Conservation (phyloP, 169 alveolate species). For the Eimeria tenella region DNA sequence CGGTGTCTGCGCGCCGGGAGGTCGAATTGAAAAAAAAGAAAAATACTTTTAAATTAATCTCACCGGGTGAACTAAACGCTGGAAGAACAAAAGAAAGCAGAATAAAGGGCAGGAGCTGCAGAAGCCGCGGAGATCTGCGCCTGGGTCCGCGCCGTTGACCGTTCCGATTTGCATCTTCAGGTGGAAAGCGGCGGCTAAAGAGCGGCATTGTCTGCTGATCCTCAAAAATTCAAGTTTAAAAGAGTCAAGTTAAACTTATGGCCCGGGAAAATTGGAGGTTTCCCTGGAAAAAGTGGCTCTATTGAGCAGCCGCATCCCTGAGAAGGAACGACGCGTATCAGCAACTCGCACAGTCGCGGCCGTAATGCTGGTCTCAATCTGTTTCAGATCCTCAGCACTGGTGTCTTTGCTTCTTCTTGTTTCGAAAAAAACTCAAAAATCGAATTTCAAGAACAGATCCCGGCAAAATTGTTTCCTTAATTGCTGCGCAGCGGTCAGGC, state of each 20-base stretch:
- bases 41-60: neutral
- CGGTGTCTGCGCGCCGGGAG: no score
- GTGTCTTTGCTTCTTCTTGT: neutral
- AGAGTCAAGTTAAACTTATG: neutral
- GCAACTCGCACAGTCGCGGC: conserved; percentile 34
- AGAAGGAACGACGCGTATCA: neutral
- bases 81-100: neutral
- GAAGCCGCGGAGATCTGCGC: neutral
- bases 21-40: no score
- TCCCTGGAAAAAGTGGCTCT: neutral
- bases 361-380: neutral
- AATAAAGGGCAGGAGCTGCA: neutral
- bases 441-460: neutral
- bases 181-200: neutral
- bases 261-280: neutral
- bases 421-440: neutral
- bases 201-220: neutral
- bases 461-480: neutral
- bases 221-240: neutral
- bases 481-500: neutral
- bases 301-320: neutral
- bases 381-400: neutral
- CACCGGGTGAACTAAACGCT: neutral
- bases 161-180: neutral
- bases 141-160: neutral